phyloP scores from a whole-genome alignment of 2,329 filamentous ascomycete genomes.

The Colletotrichum sp. region DNA sequence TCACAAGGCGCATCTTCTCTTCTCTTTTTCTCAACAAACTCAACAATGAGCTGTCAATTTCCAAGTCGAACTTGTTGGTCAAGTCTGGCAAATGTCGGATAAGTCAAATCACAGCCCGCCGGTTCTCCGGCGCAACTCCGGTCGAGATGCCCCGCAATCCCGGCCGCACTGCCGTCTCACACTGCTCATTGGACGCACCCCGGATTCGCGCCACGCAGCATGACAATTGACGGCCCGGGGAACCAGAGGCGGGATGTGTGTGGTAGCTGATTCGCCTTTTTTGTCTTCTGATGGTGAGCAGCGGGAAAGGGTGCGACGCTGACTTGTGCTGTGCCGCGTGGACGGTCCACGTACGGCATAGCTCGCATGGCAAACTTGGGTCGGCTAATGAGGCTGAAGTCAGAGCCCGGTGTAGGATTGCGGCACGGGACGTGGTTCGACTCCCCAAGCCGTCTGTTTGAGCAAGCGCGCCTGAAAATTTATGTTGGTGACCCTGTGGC shows the following conservation, averaged over 20 bases:
- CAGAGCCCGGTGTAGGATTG: not conserved
- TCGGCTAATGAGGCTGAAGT: not conserved
- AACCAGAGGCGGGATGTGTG: not conserved
- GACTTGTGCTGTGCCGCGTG: not conserved
- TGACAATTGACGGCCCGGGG: not conserved
- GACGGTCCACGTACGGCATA: not conserved
- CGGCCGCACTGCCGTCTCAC: not conserved
- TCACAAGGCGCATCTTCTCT: not conserved
- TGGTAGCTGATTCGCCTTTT: not conserved
- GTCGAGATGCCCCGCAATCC: not conserved
- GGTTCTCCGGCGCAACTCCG: not conserved
- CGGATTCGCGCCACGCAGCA: not conserved
- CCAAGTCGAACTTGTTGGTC: not conserved
- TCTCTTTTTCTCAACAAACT: not conserved
- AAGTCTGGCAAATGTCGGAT: not conserved
- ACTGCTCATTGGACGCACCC: not conserved
- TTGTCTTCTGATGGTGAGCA: not conserved
- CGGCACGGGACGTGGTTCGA: not conserved
- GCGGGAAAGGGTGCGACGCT: not conserved
- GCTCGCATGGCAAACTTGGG: not conserved
- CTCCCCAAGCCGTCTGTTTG: not conserved
- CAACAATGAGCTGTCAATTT: not conserved
- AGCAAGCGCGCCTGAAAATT: not conserved
- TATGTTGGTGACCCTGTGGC: not conserved
- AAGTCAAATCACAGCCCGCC: not conserved